Base-by-base conservation (phyloP, 352 stramenopile genomes). In the Phytophthora agathidicida region DNA sequence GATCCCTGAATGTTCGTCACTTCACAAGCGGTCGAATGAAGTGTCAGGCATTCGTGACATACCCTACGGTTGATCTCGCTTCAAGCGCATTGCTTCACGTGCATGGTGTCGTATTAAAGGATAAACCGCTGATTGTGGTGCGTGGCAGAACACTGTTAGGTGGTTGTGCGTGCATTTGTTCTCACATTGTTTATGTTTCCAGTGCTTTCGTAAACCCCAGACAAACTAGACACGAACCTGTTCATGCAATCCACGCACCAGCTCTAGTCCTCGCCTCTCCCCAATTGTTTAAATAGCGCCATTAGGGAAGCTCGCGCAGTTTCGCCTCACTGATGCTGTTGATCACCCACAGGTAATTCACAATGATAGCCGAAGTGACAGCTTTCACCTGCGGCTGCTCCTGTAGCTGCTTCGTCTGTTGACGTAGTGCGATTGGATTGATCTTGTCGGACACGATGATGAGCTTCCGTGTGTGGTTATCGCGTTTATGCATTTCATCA, bases 281-380 rank as follows among this genome's bases (percentile, higher is more conserved):
- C 24, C 22, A 36, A 5, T 41, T 57, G 23, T 55, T 73, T 68
- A 60, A 65, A 69, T 69, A 69, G 43, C 49, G 24, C 58, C 36
- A 70, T 60, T 45, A 71, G n/a, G 57, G 50, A 54, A 76, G 54
- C 14, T 71, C 61, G 31, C 80, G 80, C 28, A 91, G 60, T 39
- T 86, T 84, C 23, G 75, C 80, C 53, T 95, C 82, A 55, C 82
- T 93, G 58, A 95, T 91, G 57, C 83, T 93, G 69, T 93, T 89
- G 42, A 95, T 80, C 28, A 95, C 68, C 86, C 86, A 95, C 57
- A 92, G 71, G 62, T 93, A 95, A 64, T 85, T 92, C 32, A 95
- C 82, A 56, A 91, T 83, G 16, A 71, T 57, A 32, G 77, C 68
- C 31, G 62, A 48, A 2, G 47, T 54, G 7, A 86, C 44, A n/a